A percentile compares a stretch with the other conserved stretches of the same genome.
Conservation (phyloP, 176 grass and related monocot species). For the Otatea glauca region DNA sequence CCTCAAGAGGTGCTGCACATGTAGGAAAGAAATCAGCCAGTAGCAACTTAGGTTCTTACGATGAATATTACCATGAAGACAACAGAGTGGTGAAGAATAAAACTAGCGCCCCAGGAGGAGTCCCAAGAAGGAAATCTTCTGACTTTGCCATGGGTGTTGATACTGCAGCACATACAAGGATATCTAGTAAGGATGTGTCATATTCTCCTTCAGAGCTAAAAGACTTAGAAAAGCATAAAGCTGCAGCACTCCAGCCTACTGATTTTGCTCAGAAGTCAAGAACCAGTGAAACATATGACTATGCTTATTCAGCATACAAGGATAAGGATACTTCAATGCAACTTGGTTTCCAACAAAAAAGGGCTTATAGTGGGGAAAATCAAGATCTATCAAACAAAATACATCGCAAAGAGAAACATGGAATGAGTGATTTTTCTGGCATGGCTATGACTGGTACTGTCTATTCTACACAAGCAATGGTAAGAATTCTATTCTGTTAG, state of each 20-base stretch:
- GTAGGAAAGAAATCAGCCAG: slow-evolving; percentile 49
- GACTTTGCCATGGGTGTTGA: slow-evolving; percentile 53
- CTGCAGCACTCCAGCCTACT: slow-evolving; percentile 26
- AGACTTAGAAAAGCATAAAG: slow-evolving; percentile 73
- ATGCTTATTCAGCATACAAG: slow-evolving; percentile 55
- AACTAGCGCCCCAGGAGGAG: slow-evolving; percentile 39
- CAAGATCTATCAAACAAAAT: slow-evolving; percentile 55
- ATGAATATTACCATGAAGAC: slow-evolving; percentile 53
- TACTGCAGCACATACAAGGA: slow-evolving; percentile 48
- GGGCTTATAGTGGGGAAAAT: slow-evolving; percentile 55
- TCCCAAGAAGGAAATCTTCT: slow-evolving; percentile 58
- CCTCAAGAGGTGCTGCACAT: slow-evolving; percentile 49
- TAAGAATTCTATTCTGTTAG: slow-evolving; percentile 39
- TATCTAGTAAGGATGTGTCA: slow-evolving; percentile 58
- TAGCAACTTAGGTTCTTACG: slow-evolving; percentile 44
- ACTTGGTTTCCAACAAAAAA: slow-evolving; percentile 75
- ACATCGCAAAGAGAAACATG: slow-evolving; percentile 61
- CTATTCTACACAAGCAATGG: slow-evolving; percentile 66
- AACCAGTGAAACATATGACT: slow-evolving; percentile 58
- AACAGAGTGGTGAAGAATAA: slow-evolving; percentile 60
- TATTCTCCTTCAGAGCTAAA: slow-evolving; percentile 62
- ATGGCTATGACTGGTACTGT: slow-evolving; percentile 51
- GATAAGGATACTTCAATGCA: slow-evolving; percentile 65
- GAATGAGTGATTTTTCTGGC: slow-evolving; percentile 55
- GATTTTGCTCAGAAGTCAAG: slow-evolving; percentile 56